phyloP scores from a whole-genome alignment of 2,329 filamentous ascomycete species.

The Alternaria sp. region DNA sequence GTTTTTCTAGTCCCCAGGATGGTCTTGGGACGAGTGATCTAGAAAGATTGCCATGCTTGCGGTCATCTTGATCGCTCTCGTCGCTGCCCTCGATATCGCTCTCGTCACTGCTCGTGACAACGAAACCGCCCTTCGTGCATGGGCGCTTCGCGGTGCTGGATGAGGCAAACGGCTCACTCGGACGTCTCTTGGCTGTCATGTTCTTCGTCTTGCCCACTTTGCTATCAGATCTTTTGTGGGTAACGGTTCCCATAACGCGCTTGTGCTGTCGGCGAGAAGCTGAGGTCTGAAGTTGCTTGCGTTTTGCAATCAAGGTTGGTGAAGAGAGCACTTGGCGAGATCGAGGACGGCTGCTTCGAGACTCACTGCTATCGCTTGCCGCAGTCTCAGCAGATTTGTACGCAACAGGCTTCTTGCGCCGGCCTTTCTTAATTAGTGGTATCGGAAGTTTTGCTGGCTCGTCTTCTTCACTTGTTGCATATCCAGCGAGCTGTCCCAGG shows the following conservation, averaged over 20 bases:
- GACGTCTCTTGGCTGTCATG: not conserved
- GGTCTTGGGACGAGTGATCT: not conserved
- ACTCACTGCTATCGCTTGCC: not conserved
- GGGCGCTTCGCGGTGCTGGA: slow-evolving; percentile 5
- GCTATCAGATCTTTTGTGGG: not conserved
- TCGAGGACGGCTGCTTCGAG: not conserved
- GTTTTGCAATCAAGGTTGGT: not conserved
- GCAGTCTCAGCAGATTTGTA: not conserved
- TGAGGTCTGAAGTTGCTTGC: not conserved
- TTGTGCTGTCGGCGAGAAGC: not conserved
- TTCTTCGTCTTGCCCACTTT: too few species aligned
- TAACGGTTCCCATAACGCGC: not conserved
- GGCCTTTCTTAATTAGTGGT: not conserved
- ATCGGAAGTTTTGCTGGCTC: not conserved
- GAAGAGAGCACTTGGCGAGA: not conserved
- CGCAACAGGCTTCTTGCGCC: not conserved
- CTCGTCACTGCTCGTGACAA: slow-evolving; percentile 12
- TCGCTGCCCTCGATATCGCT: slow-evolving; percentile 2
- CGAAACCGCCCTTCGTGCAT: slow-evolving; percentile 12
- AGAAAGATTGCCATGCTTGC: not conserved
- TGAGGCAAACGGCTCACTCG: not conserved
- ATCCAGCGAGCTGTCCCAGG: not conserved
- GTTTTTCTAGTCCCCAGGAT: not conserved
- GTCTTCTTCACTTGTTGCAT: not conserved
- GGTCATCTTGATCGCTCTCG: not conserved